Percentiles rank a stretch among this genome's conserved stretches.
Conservation (phyloP, 2,329 filamentous ascomycete genomes). For the Achaetomium macrosporum region DNA sequence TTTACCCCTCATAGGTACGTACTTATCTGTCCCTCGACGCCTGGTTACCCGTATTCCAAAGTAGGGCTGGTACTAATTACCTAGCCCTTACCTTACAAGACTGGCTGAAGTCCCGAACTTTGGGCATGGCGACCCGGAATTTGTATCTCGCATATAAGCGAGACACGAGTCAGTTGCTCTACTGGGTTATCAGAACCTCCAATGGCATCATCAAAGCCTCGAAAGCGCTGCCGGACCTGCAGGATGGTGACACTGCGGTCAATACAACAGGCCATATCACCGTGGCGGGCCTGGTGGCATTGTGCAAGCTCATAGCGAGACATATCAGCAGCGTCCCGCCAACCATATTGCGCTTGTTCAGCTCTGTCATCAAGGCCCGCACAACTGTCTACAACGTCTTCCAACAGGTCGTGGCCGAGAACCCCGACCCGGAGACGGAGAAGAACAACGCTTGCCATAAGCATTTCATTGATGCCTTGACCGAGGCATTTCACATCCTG, state of each 20-base stretch:
- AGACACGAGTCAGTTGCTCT: conserved; percentile 33
- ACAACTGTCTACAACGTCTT: conserved; percentile 28
- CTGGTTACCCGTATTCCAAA: too few relatives aligned
- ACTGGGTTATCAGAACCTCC: conserved; percentile 36
- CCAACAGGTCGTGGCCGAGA: conserved; percentile 28
- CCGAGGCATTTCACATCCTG: conserved; percentile 31
- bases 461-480: conserved; percentile 38
- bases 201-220: conserved; percentile 32
- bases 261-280: conserved; percentile 37
- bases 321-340: conserved; percentile 31
- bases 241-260: background rate
- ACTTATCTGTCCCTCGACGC: too few relatives aligned
- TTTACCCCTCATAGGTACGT: too few relatives aligned
- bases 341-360: conserved; percentile 33
- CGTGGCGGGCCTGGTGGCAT: conserved; percentile 32
- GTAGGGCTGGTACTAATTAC: too few relatives aligned
- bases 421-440: conserved; percentile 33
- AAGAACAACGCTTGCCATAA: conserved; percentile 37
- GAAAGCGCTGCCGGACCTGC: background rate
- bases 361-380: conserved; percentile 34
- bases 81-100: too few relatives aligned
- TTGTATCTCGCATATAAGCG: conserved; percentile 36
- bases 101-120: too few relatives aligned
- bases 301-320: conserved; percentile 37
- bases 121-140: conserved; percentile 19